These are phyloP conservation scores for Ogataea henricii DNA, from an alignment of 805 yeast species.

Conservation along the genomic window DNA sequence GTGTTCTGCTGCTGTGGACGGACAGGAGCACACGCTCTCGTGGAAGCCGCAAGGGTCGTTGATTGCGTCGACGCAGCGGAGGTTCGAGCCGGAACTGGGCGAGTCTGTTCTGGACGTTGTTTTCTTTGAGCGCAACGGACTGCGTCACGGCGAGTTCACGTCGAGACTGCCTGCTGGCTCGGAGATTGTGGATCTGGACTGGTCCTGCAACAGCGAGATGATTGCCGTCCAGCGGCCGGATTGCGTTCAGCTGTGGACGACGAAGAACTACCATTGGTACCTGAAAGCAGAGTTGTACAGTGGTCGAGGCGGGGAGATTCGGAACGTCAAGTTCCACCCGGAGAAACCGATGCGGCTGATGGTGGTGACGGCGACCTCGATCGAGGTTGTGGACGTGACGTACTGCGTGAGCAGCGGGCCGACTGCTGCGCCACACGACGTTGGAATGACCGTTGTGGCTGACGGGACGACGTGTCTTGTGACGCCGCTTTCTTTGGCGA, in stretches of 20 bases:
- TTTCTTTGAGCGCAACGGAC: constrained; percentile 91
- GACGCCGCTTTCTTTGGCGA: constrained; percentile 83
- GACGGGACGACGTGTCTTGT: constrained; percentile 73
- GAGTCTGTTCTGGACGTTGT: constrained; percentile 54
- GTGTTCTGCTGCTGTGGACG: constrained; percentile 87
- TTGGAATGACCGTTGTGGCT: constrained; percentile 77
- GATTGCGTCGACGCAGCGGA: constrained; percentile 80
- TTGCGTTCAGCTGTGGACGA: constrained; percentile 83
- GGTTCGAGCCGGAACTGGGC: constrained; percentile 50
- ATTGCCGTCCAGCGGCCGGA: constrained; percentile 66
- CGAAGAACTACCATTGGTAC: constrained; percentile 95
- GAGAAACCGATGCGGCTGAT: constrained; percentile 80
- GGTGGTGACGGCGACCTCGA: constrained; percentile 53
- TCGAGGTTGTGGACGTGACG: constrained; percentile 70
- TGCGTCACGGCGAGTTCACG: constrained; percentile 83
- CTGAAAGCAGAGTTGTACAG: constrained; percentile 73
- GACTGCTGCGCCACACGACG: constrained; percentile 62
- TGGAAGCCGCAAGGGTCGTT: constrained; percentile 94
- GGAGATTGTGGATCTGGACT: constrained; percentile 54
- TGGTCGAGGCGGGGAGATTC: constrained; percentile 34
- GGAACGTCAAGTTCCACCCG: constrained; percentile 77
- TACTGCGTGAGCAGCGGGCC: constrained; percentile 69
- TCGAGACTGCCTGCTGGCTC: constrained; percentile 59
- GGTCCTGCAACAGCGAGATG: constrained; percentile 83
- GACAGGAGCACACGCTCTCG: constrained; percentile 67